These are phyloP conservation scores for Mycena kentingensis DNA, from an alignment of 768 basidiomycete genomes.

Conservation along the genomic window DNA sequence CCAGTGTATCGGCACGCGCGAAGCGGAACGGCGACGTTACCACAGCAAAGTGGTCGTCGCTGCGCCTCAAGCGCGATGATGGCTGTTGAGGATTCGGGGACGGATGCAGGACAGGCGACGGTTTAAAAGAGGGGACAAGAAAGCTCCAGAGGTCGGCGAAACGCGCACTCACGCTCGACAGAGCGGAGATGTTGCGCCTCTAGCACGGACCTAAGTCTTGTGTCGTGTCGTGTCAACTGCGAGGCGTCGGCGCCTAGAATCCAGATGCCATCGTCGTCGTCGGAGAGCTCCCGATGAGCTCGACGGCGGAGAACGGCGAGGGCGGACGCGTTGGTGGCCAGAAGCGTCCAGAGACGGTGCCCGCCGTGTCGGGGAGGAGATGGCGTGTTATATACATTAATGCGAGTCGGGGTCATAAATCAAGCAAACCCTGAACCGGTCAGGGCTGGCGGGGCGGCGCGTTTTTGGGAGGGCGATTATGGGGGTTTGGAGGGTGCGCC, in stretches of 20 bases:
- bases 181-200: constrained; percentile 56
- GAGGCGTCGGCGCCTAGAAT: constrained; percentile 52
- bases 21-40: constrained; percentile 59
- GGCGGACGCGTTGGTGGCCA: constrained; percentile 40
- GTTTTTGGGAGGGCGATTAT: constrained; percentile 34
- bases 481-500: constrained; percentile 17
- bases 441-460: constrained; percentile 38
- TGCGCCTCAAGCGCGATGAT: constrained; percentile 59
- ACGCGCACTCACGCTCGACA: constrained; percentile 53
- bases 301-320: constrained; percentile 26
- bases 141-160: constrained; percentile 53
- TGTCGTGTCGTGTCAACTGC: constrained; percentile 60
- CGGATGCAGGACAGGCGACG: constrained; percentile 41
- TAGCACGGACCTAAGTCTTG: constrained; percentile 65
- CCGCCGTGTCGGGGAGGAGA: constrained; percentile 29
- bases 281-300: constrained; percentile 29
- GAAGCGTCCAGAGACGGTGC: constrained; percentile 35
- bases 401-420: constrained; percentile 37
- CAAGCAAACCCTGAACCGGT: constrained; percentile 25
- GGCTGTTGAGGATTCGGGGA: constrained; percentile 56
- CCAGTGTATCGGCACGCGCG: constrained; percentile 78
- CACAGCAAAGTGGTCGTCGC: constrained; percentile 83
- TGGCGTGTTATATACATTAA: constrained; percentile 48
- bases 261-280: constrained; percentile 58
- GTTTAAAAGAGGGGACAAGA: constrained; percentile 57